Percentiles rank a stretch among this genome's conserved stretches.
phyloP scores from a whole-genome alignment of 106 monocot species.

The Narthecium ossifragum region DNA sequence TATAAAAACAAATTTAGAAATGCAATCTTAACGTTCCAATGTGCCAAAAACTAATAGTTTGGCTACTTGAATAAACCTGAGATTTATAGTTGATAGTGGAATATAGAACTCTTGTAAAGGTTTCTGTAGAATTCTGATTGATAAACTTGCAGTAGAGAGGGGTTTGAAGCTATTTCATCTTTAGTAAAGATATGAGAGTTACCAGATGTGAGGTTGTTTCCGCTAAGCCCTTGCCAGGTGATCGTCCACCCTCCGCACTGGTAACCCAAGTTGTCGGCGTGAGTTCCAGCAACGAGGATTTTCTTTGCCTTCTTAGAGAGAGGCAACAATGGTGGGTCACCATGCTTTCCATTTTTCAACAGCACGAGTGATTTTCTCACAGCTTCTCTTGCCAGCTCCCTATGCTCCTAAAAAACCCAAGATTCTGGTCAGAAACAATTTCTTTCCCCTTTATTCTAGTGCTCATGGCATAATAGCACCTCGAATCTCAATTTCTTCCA shows the following conservation, averaged over 20 bases:
- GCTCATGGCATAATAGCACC: no score
- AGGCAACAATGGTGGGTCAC: constrained; percentile 8
- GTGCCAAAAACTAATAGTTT: background rate
- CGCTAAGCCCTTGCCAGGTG: constrained; percentile 9
- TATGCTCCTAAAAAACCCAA: constrained; percentile 15
- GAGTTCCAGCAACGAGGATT: constrained; percentile 10
- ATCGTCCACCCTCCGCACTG: constrained; percentile 18
- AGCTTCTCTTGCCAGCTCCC: constrained; percentile 18
- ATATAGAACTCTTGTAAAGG: no score
- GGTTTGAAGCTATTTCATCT: no score
- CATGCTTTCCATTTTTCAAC: constrained; percentile 10
- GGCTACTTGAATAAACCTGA: background rate
- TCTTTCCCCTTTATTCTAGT: no score
- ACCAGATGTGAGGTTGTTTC: constrained; percentile 8
- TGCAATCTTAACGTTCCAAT: no score
- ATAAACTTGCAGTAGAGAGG: no score
- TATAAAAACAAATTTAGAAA: background rate
- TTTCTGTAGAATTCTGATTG: no score
- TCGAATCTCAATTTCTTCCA: no score
- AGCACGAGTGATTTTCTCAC: constrained; percentile 18
- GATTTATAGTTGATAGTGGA: background rate
- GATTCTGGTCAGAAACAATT: no score
- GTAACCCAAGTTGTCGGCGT: constrained; percentile 14
- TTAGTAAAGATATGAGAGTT: background rate
- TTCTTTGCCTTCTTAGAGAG: constrained; percentile 13